These are phyloP conservation scores for Pulicaria dysenterica DNA, from an alignment of 129 eudicot species.

Conservation along the genomic window DNA sequence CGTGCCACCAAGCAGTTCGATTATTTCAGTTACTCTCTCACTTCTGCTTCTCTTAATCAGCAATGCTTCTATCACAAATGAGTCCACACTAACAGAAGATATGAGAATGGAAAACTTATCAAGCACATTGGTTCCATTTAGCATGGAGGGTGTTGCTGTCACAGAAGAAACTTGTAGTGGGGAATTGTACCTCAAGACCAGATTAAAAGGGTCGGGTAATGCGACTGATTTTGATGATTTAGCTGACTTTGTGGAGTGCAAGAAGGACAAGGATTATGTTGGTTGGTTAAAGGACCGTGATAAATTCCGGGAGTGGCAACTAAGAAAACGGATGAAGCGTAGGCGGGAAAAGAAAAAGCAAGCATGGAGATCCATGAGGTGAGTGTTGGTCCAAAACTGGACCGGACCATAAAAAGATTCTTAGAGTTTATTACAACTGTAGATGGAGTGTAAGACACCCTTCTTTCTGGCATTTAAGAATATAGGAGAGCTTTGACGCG, in stretches of 20 bases:
- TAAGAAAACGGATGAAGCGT: conserved; percentile 37
- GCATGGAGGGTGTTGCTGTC: conserved; percentile 21
- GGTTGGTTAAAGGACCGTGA: conserved; percentile 59
- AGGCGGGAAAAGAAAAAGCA: conserved; percentile 53
- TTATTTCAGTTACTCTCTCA: background rate
- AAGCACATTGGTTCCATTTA: background rate
- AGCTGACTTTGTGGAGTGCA: conserved; percentile 72
- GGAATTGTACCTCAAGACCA: conserved; percentile 53
- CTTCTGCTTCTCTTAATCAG: conserved; percentile 29
- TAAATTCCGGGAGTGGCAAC: conserved; percentile 42
- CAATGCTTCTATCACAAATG: conserved; percentile 32
- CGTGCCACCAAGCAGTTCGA: background rate
- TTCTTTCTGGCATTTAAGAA: no score
- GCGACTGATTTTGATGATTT: conserved; percentile 55
- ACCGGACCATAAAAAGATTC: no score
- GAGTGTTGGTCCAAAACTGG: no score
- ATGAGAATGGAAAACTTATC: conserved; percentile 23
- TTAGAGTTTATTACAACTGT: no score
- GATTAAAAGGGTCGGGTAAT: background rate
- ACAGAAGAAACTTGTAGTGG: conserved; percentile 52
- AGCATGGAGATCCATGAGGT: conserved; percentile 45
- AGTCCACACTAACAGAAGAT: conserved; percentile 18
- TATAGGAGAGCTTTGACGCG: no score
- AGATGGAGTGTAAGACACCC: no score
- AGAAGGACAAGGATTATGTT: conserved; percentile 61